Conservation (phyloP, 345 rosid genomes). For the Viola odorata region DNA sequence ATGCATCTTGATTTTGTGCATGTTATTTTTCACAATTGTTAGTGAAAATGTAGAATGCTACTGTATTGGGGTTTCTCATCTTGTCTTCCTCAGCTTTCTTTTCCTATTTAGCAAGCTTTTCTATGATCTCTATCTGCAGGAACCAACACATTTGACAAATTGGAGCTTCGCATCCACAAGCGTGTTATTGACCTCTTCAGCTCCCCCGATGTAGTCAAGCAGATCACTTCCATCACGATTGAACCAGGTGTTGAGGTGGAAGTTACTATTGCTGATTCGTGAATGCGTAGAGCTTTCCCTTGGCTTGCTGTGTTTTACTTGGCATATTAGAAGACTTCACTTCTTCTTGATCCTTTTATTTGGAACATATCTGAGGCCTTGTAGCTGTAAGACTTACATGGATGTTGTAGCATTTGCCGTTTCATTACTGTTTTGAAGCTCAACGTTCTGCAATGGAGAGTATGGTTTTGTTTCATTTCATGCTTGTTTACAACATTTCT, state of each 20-base stretch:
- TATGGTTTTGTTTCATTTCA: constrained; percentile 20
- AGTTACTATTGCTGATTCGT: constrained; percentile 48
- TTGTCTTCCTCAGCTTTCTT: too few species aligned
- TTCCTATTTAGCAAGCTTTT: too few species aligned
- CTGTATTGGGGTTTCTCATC: too few species aligned
- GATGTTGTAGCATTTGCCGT: constrained; percentile 8
- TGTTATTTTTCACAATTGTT: too few species aligned
- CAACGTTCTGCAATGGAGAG: constrained; percentile 3
- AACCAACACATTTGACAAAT: constrained; percentile 60
- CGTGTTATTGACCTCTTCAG: constrained; percentile 57
- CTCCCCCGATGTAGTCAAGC: constrained; percentile 62
- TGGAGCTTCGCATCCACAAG: constrained; percentile 58
- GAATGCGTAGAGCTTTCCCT: not conserved
- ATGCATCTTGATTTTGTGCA: too few species aligned
- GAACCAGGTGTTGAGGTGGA: constrained; percentile 69
- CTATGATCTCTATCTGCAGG: constrained; percentile 25
- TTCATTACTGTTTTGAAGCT: constrained; percentile 11
- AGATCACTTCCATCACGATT: constrained; percentile 56
- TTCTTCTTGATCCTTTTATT: not conserved
- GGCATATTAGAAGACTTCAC: not conserved
- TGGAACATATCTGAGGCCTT: not conserved
- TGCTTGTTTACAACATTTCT: too few species aligned
- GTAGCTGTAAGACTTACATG: constrained; percentile 2
- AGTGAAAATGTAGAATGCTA: too few species aligned
- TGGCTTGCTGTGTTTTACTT: not conserved